phyloP scores from a whole-genome alignment of 768 basidiomycete genomes.

The Boletus rufocinnamomeus region DNA sequence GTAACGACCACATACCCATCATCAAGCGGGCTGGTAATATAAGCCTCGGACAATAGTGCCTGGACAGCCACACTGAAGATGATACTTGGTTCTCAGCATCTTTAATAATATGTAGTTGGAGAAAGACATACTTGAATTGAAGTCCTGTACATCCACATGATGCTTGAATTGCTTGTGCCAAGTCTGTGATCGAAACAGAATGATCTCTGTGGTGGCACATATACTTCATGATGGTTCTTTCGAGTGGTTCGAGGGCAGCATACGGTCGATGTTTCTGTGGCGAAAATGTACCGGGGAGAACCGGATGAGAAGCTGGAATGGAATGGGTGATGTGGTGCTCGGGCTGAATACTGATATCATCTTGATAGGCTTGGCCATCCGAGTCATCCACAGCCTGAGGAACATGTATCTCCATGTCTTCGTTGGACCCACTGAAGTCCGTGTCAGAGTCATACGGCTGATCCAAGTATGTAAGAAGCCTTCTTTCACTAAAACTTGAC shows the following conservation, averaged over 20 bases:
- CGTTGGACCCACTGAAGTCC: neutral
- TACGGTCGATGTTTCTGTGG: constrained; percentile 26
- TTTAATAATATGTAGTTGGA: neutral
- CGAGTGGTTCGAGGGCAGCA: constrained; percentile 20
- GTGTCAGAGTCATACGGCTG: constrained; percentile 9
- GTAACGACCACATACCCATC: constrained; percentile 32
- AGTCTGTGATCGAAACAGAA: constrained; percentile 13
- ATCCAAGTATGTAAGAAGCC: neutral
- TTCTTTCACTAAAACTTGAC: neutral
- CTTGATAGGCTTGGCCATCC: neutral
- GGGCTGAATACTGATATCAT: neutral
- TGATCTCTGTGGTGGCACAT: constrained; percentile 7
- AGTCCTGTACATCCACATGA: constrained; percentile 16
- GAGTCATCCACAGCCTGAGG: neutral
- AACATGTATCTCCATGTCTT: neutral
- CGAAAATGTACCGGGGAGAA: constrained; percentile 21
- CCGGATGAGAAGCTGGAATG: neutral
- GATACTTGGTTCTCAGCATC: neutral
- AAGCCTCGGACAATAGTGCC: constrained; percentile 29
- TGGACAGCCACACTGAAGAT: constrained; percentile 23
- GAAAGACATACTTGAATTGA: constrained; percentile 25
- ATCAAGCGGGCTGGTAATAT: constrained; percentile 35
- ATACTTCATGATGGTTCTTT: constrained; percentile 22
- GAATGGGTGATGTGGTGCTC: neutral
- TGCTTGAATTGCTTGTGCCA: constrained; percentile 16